Base-by-base conservation (phyloP, 768 basidiomycete species). In the Phanerochaete sordida region DNA sequence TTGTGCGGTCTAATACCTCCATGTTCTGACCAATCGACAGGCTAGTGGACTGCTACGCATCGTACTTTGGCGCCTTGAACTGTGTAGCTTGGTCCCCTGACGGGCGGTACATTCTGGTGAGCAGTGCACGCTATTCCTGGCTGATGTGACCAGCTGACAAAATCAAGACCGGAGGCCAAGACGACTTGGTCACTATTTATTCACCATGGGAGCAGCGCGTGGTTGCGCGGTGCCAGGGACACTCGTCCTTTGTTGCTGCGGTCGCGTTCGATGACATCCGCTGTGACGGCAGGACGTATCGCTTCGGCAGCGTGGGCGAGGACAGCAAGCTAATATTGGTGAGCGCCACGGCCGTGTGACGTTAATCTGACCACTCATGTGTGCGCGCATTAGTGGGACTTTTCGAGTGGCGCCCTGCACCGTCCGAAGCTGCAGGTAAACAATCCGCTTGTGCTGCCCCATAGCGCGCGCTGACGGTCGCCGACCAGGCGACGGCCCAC, bases 51-150 rank as follows among this genome's bases (percentile, higher is more conserved):
- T 92, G 91, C 62, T 98, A 92, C 69, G 87, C 92, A 0, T 93
- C 94, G 3, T 99, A 99, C 72, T 99, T 98, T 68, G 96, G 95
- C 16, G 82, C 92, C 1, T 70, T 99, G 35, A 95, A 88, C 3
- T 92, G 89, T 64, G 87, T 98, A 1, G 86, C 92, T 0, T 98
- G 95, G 95, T 95, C 94, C 2, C 95, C 95, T 0, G 95, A 98
- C 70, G 92, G 93, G 13, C 85, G 95, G 21, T 98, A 96, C 70
- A 88, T 99, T 49, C 74, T 97, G 61, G 93, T 91, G 70, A 61
- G 66, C 44, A 19, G 3, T 26, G 47, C 24, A 19, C 35, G 23
- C 19, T 23, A 56, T 16, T 26, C 19, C 3, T 15, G 24, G n/a
- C 56, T 47, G 61, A 35, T 33, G 49, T 31, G 50, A 45, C 44